Percentiles rank a stretch among this genome's conserved stretches.
Conservation (phyloP, 441 rosid species). For the Geranium incanum region DNA sequence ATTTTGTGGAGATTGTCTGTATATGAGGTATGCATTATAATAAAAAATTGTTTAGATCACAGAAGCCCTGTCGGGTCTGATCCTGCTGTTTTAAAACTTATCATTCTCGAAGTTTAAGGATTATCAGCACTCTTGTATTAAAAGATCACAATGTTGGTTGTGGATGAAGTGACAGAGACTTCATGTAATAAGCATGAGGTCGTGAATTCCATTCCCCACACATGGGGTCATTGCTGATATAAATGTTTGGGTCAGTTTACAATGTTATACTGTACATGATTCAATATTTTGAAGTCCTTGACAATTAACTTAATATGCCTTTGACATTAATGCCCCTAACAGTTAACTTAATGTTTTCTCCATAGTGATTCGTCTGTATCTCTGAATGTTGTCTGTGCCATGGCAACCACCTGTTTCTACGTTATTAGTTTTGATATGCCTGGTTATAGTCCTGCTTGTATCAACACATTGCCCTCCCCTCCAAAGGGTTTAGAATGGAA, state of each 20-base stretch:
- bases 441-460: not conserved
- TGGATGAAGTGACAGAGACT: no score
- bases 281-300: not conserved
- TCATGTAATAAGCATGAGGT: no score
- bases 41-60: constrained; percentile 4
- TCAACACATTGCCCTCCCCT: not conserved
- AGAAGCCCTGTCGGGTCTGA: not conserved
- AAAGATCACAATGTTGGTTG: not conserved
- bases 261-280: not conserved
- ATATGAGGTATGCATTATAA: constrained; percentile 50
- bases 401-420: not conserved
- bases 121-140: not conserved
- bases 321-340: not conserved
- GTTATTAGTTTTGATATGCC: not conserved
- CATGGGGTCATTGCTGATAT: no score
- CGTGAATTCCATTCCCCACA: no score
- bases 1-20: constrained; percentile 91
- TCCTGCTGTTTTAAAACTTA: constrained; percentile 2
- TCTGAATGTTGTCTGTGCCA: not conserved
- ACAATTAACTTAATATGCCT: not conserved
- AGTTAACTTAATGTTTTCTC: not conserved
- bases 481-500: not conserved
- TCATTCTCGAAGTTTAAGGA: not conserved
- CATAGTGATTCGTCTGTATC: not conserved
- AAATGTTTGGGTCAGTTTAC: not conserved